Conservation (phyloP, 257 asterid genomes). For the Plectranthus barbatus region DNA sequence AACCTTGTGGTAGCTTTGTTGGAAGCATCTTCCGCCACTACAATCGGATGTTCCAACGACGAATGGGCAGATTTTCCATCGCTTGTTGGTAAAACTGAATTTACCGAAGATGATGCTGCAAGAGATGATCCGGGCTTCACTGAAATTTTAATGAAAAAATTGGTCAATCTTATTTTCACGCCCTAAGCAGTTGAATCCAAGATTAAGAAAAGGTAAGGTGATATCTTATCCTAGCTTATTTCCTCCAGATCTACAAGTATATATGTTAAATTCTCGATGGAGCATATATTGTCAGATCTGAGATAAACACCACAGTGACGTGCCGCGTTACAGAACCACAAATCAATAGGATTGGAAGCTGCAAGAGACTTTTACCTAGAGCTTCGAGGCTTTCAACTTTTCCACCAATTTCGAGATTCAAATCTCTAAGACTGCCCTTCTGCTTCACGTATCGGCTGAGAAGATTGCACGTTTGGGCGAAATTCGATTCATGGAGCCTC, state of each 20-base stretch:
- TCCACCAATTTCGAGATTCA: constrained; percentile 48
- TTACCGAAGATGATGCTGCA: constrained; percentile 3
- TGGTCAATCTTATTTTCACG: background rate
- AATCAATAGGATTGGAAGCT: no score
- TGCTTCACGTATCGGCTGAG: constrained; percentile 66
- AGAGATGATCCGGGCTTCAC: constrained; percentile 37
- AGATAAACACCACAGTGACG: background rate
- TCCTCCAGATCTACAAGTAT: constrained; percentile 14
- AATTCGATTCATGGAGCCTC: constrained; percentile 41
- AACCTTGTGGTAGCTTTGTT: constrained; percentile 32
- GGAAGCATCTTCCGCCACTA: constrained; percentile 17
- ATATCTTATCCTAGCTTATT: background rate
- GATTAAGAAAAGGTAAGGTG: background rate
- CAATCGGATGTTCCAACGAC: constrained; percentile 1
- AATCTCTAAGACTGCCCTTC: constrained; percentile 46
- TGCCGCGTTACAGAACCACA: no score
- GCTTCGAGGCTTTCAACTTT: constrained; percentile 36
- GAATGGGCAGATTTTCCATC: constrained; percentile 17
- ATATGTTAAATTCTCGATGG: no score
- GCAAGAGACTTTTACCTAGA: constrained; percentile 22
- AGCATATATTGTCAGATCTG: no score
- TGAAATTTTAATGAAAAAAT: constrained; percentile 15
- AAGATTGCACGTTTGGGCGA: constrained; percentile 62
- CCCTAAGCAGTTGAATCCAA: background rate
- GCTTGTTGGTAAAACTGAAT: constrained; percentile 14